phyloP scores from a whole-genome alignment of 2,329 filamentous ascomycete genomes.

The Exserohilum rostratum region DNA sequence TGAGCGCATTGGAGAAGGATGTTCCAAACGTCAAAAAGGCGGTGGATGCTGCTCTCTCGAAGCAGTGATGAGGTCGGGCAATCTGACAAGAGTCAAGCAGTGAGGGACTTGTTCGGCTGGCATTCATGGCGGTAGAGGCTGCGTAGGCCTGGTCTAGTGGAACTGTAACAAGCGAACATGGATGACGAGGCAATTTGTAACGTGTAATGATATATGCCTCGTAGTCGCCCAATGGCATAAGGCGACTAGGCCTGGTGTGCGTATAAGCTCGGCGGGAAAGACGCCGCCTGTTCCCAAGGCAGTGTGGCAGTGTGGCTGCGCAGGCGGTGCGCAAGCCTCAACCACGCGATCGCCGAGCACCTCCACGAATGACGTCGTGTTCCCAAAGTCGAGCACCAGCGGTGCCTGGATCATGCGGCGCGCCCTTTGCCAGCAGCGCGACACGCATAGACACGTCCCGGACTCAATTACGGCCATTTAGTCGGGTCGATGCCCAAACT shows the following conservation, averaged over 20 bases:
- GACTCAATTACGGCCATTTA: slow-evolving; percentile 17
- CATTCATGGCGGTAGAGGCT: too few species aligned
- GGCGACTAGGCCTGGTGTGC: neutral
- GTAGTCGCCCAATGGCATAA: neutral
- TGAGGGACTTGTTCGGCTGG: neutral
- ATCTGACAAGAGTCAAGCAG: too few species aligned
- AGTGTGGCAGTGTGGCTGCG: slow-evolving; percentile 10
- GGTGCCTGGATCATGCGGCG: slow-evolving; percentile 7
- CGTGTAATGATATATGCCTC: neutral
- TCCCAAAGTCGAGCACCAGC: slow-evolving; percentile 15
- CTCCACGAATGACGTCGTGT: slow-evolving; percentile 24
- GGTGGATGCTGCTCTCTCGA: slow-evolving; percentile 14
- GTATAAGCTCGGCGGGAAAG: neutral
- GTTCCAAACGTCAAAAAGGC: slow-evolving; percentile 26
- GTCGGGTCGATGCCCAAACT: slow-evolving; percentile 43
- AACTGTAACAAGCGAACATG: too few species aligned
- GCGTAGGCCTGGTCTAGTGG: too few species aligned
- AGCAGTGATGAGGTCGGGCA: neutral
- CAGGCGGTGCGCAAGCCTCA: neutral
- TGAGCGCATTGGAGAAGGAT: slow-evolving; percentile 38
- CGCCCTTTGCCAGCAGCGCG: slow-evolving; percentile 4
- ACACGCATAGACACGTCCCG: slow-evolving; percentile 13
- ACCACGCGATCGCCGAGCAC: slow-evolving; percentile 9
- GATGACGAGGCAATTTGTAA: too few species aligned
- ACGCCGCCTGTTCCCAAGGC: neutral